Evolutionary conservation across 495 filamentous ascomycete genomes (phyloP), one percentile per base, ranked within the genome.

Genomic region (Evansstolkia leycettana): DNA sequence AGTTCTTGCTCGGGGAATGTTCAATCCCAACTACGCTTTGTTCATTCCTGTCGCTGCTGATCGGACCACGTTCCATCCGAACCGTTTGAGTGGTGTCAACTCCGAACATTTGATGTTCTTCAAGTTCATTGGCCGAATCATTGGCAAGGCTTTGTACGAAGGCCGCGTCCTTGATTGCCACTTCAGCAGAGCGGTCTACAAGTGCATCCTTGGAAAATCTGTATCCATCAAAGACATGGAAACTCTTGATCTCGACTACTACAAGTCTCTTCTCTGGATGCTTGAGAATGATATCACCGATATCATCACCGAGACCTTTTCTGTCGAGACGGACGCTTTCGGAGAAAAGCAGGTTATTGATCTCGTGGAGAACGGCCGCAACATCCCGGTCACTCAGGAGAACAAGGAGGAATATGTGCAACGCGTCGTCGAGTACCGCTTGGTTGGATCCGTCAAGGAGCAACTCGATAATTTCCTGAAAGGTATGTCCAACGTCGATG

Each of bases 181-280:
- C 70, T 99, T 99, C 69, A 94, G 86, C 58, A 75, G 90, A 49
- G 90, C 92, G 6, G 92, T 99, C 33, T 99, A 99, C 66, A 96
- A 95, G 67, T 76, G 81, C 41, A 95, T 99, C 39, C 73, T 99
- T 20, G 84, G 92, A 41, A 87, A 90, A 48, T 72, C 85, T 5
- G 90, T 95, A 20, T 94, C 87, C 3, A 82, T 96, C 57, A 99
- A 96, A 67, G 90, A 99, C 44, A 96, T 99, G 90, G 90, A 99
- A 56, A 94, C 90, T 10, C 79, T 99, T 34, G 90, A 99, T 57
- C 76, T 94, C 15, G 87, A 96, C 44, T 96, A 96, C 65, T 94
- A 95, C 72, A 96, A 99, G 55, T 94, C 89, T n/a, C 74, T 99
- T 6, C 72, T 87, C 27, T 99, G 90, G 90, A 95, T 99, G 81